These are phyloP conservation scores for Sclerotinia subarctica DNA, from an alignment of 2,329 filamentous ascomycete genomes.

Conservation along the genomic window DNA sequence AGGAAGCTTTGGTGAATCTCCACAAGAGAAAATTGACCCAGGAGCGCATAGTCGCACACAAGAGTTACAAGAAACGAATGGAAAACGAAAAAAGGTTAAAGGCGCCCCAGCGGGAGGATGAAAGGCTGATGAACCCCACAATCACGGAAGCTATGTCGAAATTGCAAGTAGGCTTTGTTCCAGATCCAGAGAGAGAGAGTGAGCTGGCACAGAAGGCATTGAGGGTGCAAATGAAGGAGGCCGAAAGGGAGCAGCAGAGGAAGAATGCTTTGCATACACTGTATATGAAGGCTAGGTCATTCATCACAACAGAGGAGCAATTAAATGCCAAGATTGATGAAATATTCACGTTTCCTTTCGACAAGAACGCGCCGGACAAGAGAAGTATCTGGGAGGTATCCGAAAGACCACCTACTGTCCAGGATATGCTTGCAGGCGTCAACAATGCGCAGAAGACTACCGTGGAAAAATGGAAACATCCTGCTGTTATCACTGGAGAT, in stretches of 20 bases:
- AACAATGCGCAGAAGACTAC: slow-evolving; percentile 38
- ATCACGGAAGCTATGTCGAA: slow-evolving; percentile 52
- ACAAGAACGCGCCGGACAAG: background rate
- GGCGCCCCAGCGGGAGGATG: slow-evolving; percentile 70
- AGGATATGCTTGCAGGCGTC: slow-evolving; percentile 45
- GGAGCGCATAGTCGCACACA: slow-evolving; percentile 40
- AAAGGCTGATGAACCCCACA: slow-evolving; percentile 69
- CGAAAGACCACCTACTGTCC: slow-evolving; percentile 45
- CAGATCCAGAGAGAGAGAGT: slow-evolving; percentile 60
- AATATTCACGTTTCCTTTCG: slow-evolving; percentile 57
- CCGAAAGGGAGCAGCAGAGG: slow-evolving; percentile 56
- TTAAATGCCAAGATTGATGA: slow-evolving; percentile 70
- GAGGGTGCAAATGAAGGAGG: slow-evolving; percentile 44
- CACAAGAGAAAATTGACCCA: slow-evolving; percentile 58
- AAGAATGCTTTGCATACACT: slow-evolving; percentile 76
- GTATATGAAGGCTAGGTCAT: slow-evolving; percentile 82
- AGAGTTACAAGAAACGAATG: slow-evolving; percentile 48
- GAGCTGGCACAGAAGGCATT: slow-evolving; percentile 48
- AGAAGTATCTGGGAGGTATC: slow-evolving; percentile 37
- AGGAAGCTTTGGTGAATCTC: slow-evolving; percentile 66
- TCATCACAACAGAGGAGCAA: slow-evolving; percentile 80
- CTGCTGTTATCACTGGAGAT: slow-evolving; percentile 46
- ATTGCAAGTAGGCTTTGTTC: slow-evolving; percentile 50
- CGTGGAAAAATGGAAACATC: slow-evolving; percentile 35
- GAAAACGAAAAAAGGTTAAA: slow-evolving; percentile 49